phyloP scores from a whole-genome alignment of 345 rosid species.

The Hibiscus tridactylites region DNA sequence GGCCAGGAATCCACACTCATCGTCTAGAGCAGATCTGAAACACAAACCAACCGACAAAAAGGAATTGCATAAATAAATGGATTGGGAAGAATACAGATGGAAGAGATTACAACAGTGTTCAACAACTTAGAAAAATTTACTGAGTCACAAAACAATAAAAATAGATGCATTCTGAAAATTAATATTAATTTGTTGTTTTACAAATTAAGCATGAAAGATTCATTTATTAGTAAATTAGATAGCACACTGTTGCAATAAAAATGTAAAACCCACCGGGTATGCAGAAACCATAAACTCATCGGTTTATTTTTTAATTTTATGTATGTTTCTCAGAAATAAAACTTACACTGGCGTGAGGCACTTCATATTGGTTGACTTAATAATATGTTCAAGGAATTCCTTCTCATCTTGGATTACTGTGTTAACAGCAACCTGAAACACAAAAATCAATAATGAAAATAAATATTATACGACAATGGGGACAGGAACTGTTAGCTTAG shows the following conservation, averaged over 20 bases:
- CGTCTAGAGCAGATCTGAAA: slow-evolving; percentile 59
- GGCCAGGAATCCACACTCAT: slow-evolving; percentile 69
- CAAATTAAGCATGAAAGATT: background rate
- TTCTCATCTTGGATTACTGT: slow-evolving; percentile 58
- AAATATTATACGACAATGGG: background rate
- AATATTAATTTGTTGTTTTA: background rate
- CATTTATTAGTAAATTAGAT: background rate
- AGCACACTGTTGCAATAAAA: background rate
- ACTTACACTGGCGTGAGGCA: slow-evolving; percentile 75
- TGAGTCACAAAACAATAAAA: background rate
- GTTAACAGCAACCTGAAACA: slow-evolving; percentile 67
- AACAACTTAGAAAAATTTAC: background rate
- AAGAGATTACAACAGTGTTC: background rate
- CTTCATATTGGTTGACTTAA: slow-evolving; percentile 74
- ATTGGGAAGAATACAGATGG: background rate
- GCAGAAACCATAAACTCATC: background rate
- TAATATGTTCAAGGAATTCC: slow-evolving; percentile 61
- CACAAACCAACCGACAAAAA: slow-evolving; percentile 12
- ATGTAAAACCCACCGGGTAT: background rate
- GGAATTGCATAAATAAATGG: background rate
- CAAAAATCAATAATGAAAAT: background rate
- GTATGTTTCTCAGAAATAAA: background rate
- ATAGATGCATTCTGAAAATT: background rate
- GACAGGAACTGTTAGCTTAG: background rate
- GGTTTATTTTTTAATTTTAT: background rate